Conservation (phyloP, 192 early-diverging fungal species). For the Coemansia sp. region DNA sequence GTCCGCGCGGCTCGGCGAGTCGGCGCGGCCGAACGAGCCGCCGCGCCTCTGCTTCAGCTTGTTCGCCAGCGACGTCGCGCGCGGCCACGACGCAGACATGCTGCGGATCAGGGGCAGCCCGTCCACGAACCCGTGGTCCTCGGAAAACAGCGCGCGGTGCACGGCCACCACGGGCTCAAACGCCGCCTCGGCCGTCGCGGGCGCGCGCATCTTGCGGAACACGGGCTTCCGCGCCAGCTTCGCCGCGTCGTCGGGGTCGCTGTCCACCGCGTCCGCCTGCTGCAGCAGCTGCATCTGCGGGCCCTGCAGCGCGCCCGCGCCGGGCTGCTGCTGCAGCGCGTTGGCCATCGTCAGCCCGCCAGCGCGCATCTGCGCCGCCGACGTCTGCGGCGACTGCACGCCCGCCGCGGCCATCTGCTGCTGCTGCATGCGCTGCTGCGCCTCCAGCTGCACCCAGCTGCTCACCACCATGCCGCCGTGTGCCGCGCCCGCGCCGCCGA, state of each 20-base stretch:
- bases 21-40: background rate
- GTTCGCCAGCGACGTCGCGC: constrained; percentile 21
- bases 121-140: constrained; percentile 46
- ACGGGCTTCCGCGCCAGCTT: constrained; percentile 19
- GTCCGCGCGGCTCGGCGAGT: constrained; percentile 11
- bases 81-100: constrained; percentile 35
- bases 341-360: constrained; percentile 33
- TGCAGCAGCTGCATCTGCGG: constrained; percentile 11
- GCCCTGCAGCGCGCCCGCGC: background rate
- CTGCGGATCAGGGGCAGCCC: constrained; percentile 35
- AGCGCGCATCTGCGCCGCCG: background rate
- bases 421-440: constrained; percentile 33
- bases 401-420: constrained; percentile 6
- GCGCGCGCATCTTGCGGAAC: constrained; percentile 24
- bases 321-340: constrained; percentile 19
- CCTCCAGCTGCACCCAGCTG: constrained; percentile 49
- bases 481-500: background rate
- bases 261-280: constrained; percentile 7
- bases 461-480: constrained; percentile 7
- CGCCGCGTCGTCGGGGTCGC: constrained; percentile 1
- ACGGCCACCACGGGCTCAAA: constrained; percentile 16
- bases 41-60: constrained; percentile 26
- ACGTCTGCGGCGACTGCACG: constrained; percentile 3
- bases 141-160: constrained; percentile 32
- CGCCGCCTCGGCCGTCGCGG: constrained; percentile 36